Percentiles rank a stretch among this genome's conserved stretches.
Evolutionary conservation across 805 yeast genomes (phyloP).

Genomic region (Cyberlindnera petersonii): DNA sequence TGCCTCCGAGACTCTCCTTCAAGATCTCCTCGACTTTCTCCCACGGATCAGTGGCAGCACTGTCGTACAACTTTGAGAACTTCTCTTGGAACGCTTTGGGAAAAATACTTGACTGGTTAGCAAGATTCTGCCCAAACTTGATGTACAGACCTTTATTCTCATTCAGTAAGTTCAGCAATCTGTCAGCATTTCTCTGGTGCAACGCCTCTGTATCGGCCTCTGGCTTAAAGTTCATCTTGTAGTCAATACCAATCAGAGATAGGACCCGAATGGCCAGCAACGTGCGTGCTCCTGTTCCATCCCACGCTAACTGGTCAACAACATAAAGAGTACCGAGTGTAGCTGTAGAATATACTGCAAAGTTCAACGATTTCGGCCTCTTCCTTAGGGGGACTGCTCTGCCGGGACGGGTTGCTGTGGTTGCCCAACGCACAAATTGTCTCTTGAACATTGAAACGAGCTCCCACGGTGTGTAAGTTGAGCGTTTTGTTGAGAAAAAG

Average conservation of each 20-base stretch:
- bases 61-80: conserved; percentile 58
- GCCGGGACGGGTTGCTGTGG: not conserved
- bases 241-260: conserved; percentile 53
- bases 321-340: conserved; percentile 19
- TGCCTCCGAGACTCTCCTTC: conserved; percentile 37
- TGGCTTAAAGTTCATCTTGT: conserved; percentile 48
- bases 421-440: not conserved
- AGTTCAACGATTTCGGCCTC: not conserved
- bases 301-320: conserved; percentile 38
- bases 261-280: conserved; percentile 46
- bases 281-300: conserved; percentile 52
- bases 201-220: conserved; percentile 45
- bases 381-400: not conserved
- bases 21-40: conserved; percentile 38
- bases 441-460: conserved; percentile 1
- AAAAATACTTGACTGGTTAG: conserved; percentile 66
- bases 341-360: conserved; percentile 7
- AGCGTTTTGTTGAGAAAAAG: too few species aligned
- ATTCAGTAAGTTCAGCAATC: conserved; percentile 42
- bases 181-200: conserved; percentile 56
- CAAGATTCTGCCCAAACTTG: conserved; percentile 75
- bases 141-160: conserved; percentile 61
- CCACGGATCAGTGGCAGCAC: conserved; percentile 63
- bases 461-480: too few species aligned
- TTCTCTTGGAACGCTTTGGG: conserved; percentile 61